Conservation (phyloP, 75 land plant genomes). For the Ceratopteris richardii region DNA sequence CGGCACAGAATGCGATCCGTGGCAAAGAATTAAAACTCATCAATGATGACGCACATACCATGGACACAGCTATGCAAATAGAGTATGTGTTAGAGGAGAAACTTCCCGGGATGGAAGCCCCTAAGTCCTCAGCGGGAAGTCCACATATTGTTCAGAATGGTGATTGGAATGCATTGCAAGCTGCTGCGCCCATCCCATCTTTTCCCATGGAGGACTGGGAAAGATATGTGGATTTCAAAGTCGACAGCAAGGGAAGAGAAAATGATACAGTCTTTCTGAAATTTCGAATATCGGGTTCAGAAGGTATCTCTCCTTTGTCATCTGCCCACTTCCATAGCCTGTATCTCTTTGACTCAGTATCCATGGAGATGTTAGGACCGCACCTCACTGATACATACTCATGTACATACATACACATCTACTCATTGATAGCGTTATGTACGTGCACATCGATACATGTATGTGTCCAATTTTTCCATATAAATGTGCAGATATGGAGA, state of each 20-base stretch:
- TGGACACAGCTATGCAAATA: background rate
- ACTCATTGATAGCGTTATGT: too few relatives aligned
- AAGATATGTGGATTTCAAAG: slow-evolving; percentile 39
- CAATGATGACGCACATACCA: background rate
- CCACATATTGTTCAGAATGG: slow-evolving; percentile 3
- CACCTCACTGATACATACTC: too few relatives aligned
- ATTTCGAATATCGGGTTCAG: slow-evolving; percentile 50
- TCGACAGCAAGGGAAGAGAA: slow-evolving; percentile 48
- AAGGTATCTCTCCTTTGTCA: slow-evolving; percentile 59
- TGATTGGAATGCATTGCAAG: background rate
- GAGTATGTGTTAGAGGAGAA: background rate
- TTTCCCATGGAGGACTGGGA: slow-evolving; percentile 3
- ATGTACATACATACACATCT: too few relatives aligned
- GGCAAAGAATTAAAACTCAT: background rate
- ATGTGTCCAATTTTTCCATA: too few relatives aligned
- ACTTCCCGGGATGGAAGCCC: background rate
- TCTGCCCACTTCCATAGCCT: too few relatives aligned
- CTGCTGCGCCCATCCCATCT: too few relatives aligned
- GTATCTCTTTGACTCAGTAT: too few relatives aligned
- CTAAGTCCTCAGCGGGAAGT: background rate
- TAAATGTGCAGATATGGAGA: too few relatives aligned
- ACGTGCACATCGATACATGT: too few relatives aligned
- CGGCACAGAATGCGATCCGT: background rate
- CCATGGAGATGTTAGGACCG: too few relatives aligned
- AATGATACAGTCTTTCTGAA: slow-evolving; percentile 53